phyloP scores from a whole-genome alignment of 768 basidiomycete species.

The Chalciporus piperatus region DNA sequence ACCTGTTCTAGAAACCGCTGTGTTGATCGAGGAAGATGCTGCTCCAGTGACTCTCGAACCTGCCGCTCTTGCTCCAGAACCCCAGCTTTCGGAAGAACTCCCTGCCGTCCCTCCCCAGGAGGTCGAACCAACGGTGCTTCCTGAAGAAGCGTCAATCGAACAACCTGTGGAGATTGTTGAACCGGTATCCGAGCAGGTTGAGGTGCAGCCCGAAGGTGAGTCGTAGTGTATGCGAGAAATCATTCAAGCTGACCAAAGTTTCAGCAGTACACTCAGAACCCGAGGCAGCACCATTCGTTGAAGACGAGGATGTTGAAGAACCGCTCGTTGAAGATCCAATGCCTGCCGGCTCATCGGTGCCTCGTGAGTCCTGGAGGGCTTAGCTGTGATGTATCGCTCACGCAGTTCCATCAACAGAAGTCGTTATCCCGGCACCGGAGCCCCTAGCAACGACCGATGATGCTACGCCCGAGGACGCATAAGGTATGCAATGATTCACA shows the following conservation, averaged over 20 bases:
- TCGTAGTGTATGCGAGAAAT: neutral
- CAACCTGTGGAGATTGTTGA: neutral
- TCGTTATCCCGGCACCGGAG: neutral
- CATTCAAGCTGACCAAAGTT: neutral
- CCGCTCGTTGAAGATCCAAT: neutral
- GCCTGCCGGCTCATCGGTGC: neutral
- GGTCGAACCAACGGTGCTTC: neutral
- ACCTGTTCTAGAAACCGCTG: constrained; percentile 29
- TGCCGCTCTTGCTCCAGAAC: no score
- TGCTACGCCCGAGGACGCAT: neutral
- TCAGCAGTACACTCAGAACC: neutral
- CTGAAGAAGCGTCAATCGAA: neutral
- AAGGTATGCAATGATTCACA: neutral
- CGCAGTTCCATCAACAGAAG: neutral
- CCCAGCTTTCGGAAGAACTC: neutral
- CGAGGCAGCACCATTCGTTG: neutral
- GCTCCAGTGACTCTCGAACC: neutral
- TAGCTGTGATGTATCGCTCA: constrained; percentile 1
- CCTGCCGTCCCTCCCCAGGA: neutral
- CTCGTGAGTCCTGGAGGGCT: neutral
- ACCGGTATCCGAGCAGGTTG: neutral
- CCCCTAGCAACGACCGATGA: neutral
- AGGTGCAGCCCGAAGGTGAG: neutral
- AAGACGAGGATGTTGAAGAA: neutral
- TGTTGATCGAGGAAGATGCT: constrained; percentile 21